A percentile compares a stretch with the other conserved stretches of the same genome.
Conservation (phyloP, 495 filamentous ascomycete genomes). For the Choiromyces venosus region DNA sequence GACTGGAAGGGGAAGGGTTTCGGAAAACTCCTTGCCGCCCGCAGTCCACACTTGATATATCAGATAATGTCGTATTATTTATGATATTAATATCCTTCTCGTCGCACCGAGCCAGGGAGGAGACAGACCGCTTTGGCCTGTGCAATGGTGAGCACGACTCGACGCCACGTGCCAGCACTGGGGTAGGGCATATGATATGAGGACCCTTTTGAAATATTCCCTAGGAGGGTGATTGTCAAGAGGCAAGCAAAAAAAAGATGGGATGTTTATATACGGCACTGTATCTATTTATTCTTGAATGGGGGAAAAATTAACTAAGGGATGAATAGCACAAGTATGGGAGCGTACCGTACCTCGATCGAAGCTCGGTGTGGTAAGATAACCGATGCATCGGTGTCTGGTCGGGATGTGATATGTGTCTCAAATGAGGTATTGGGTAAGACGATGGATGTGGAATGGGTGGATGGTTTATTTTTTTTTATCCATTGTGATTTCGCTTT, state of each 20-base stretch:
- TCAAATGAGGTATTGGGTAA: constrained; percentile 2
- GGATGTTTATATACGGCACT: background rate
- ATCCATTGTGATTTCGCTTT: background rate
- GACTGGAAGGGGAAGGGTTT: background rate
- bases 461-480: background rate
- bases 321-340: background rate
- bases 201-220: background rate
- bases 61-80: background rate
- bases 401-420: background rate
- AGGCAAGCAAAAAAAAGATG: background rate
- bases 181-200: background rate
- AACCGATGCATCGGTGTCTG: background rate
- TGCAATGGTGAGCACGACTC: background rate
- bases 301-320: background rate
- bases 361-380: background rate
- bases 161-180: background rate
- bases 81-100: constrained; percentile 2
- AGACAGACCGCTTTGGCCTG: background rate
- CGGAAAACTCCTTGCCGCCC: constrained; percentile 1
- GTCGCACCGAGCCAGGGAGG: background rate
- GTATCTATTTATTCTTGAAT: background rate
- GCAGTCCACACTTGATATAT: background rate
- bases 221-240: background rate
- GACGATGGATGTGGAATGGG: background rate
- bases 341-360: background rate